Evolutionary conservation across 352 stramenopile genomes (phyloP), one percentile per base, ranked within the genome.

Genomic region (Globisporangium barbulae): DNA sequence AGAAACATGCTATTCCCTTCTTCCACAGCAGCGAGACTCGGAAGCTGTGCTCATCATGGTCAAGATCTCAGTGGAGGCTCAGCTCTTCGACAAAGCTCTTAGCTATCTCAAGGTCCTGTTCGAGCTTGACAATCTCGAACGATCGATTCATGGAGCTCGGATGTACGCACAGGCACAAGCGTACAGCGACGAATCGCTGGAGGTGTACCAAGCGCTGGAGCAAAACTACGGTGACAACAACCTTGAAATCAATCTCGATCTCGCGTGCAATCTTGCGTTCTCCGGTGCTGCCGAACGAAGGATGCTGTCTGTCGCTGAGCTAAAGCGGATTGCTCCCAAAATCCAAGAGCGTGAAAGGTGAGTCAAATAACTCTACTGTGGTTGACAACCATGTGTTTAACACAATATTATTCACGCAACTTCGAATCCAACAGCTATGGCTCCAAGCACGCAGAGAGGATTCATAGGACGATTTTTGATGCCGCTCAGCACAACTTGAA

Each of bases 191-290:
- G 73, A 85, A 50, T 77, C 81, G 5, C 49, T 90, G 30, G 57
- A 79, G 37, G 70, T 92, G 55, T 94, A 89, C 69, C 65, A 78
- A 50, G 71, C 85, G 12, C 68, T 94, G 7, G 69, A 82, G n/a
- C 67, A 74, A 44, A 80, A 86, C 37, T 90, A 88, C 33, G 81
- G 79, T 4, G 79, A 87, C 61, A 60, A 75, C 28, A 64, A 68
- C 21, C 60, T 89, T 28, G 68, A 80, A 30, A 90, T 94, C 44
- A 79, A 75, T 52, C 49, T 91, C 31, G 85, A 91, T 59, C 65
- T 93, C 15, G 82, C 79, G n/a, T 90, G 77, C 42, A 71, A 67
- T 53, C 68, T 91, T 5, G 77, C 78, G 63, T 49, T 67, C 63
- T 71, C 78, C 64, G 45, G 68, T 41, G 37, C 65, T 68, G 41